These are phyloP conservation scores for Microglena sp. DNA, from an alignment of 139 green algal genomes.

Conservation along the genomic window DNA sequence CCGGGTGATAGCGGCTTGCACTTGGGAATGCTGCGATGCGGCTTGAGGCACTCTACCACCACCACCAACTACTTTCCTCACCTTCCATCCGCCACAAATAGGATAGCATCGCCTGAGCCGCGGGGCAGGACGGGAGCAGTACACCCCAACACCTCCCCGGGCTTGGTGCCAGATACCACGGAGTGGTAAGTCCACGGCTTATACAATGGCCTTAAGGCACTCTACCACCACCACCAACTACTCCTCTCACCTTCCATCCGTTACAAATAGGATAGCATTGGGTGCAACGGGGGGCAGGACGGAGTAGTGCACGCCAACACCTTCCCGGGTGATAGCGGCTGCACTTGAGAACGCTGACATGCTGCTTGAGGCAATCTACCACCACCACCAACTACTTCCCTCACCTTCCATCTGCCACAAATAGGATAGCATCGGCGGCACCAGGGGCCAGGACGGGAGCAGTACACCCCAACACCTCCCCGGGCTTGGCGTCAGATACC, in stretches of 20 bases:
- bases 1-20: conserved; percentile 66
- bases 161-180: conserved; percentile 54
- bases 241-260: conserved; percentile 60
- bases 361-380: background rate
- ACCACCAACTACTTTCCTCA: background rate
- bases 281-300: background rate
- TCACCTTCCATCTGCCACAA: conserved; percentile 63
- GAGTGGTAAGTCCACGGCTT: no score
- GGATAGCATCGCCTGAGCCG: conserved; percentile 48
- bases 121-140: conserved; percentile 69
- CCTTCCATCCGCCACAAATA: conserved; percentile 87
- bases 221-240: background rate
- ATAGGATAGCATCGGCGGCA: background rate
- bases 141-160: conserved; percentile 90
- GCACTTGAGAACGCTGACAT: no score
- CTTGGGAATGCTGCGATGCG: conserved; percentile 47
- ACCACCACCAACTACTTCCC: background rate
- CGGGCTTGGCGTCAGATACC: no score
- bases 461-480: background rate
- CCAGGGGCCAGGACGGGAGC: background rate
- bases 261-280: conserved; percentile 3
- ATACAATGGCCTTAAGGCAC: conserved; percentile 25
- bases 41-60: background rate
- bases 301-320: background rate
- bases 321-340: conserved; percentile 6